Base-by-base conservation (phyloP, 169 alveolate species). In the Cryptosporidium tyzzeri region DNA sequence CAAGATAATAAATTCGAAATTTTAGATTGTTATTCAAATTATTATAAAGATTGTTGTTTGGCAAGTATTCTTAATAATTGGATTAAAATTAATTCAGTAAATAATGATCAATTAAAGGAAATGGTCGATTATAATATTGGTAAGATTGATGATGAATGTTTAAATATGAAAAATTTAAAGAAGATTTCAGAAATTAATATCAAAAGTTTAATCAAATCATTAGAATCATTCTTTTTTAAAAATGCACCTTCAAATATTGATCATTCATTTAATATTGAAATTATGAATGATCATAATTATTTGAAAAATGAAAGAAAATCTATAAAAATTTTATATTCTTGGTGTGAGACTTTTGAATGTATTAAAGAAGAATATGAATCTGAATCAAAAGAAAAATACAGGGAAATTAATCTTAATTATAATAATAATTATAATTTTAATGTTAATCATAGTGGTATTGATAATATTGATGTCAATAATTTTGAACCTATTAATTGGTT, bases 401-500 rank as follows among this genome's bases (percentile, higher is more conserved):
- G 10, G 14, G 61, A 51, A 23, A 23, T 55, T 5, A n/a, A 55
- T 55, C 21, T 18, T 23, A 55, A n/a, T 65, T 0, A 7, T 53
- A 53, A 65, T 65, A 6, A 65, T 65, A 5, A 12, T 65, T 0
- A 44, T 44, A 37, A 69, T 39, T 5, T 7, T 55, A 55, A 55
- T 65, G 9, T 18, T 65, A 6, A 65, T 65, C 33, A 12, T 65
- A 41, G 23, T 44, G 18, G 37, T 26, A 21, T 31, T 67, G 5
- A 37, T 8, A 35, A 3, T 21, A 33, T 14, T 9, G 41, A 45
- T 69, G 3, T 0, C 23, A 26, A 23, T 44, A 26, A 21, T 5
- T 39, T 69, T 69, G 50, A 80, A 5, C 87, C 87, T 5, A 62
- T 80, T 16, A 59, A 62, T 31, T 80, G 87, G 87, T 80, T 80